phyloP scores from a whole-genome alignment of 2,329 filamentous ascomycete species.

The Alternaria metachromatica region DNA sequence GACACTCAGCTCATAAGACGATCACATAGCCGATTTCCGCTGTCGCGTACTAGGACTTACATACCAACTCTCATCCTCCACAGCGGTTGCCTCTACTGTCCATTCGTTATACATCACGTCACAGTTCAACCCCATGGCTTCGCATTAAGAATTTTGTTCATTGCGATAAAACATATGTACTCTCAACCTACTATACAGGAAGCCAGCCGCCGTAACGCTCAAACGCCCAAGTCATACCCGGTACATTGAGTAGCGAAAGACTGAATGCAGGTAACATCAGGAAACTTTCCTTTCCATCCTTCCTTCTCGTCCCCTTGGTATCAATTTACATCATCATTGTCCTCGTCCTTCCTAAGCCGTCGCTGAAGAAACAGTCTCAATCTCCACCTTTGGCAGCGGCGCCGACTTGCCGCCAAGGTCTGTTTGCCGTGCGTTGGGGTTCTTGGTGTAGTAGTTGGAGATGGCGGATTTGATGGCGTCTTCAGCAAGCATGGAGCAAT shows the following conservation, averaged over 20 bases:
- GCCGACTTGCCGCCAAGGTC: constrained; percentile 78
- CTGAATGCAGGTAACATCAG: constrained; percentile 5
- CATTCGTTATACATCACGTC: background rate
- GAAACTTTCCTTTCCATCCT: background rate
- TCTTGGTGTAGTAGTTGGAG: constrained; percentile 89
- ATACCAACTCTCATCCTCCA: background rate
- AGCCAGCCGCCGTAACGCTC: constrained; percentile 13
- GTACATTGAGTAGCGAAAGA: constrained; percentile 16
- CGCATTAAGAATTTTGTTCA: constrained; percentile 11
- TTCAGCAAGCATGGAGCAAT: constrained; percentile 92
- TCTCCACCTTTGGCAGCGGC: constrained; percentile 70
- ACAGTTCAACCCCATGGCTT: background rate
- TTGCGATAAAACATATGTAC: constrained; percentile 9
- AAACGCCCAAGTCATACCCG: constrained; percentile 17
- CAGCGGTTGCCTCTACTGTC: background rate
- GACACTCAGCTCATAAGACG: constrained; percentile 32
- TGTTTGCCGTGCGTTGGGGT: constrained; percentile 75
- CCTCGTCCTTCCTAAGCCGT: constrained; percentile 38
- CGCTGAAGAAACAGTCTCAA: constrained; percentile 59
- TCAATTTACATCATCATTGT: constrained; percentile 29
- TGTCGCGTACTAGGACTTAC: background rate
- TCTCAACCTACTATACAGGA: constrained; percentile 8
- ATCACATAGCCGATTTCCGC: constrained; percentile 2
- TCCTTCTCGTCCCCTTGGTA: constrained; percentile 15
- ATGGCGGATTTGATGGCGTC: constrained; percentile 94